Conservation (phyloP, 1,284 basidiomycete species). For the Pascua sp. region DNA sequence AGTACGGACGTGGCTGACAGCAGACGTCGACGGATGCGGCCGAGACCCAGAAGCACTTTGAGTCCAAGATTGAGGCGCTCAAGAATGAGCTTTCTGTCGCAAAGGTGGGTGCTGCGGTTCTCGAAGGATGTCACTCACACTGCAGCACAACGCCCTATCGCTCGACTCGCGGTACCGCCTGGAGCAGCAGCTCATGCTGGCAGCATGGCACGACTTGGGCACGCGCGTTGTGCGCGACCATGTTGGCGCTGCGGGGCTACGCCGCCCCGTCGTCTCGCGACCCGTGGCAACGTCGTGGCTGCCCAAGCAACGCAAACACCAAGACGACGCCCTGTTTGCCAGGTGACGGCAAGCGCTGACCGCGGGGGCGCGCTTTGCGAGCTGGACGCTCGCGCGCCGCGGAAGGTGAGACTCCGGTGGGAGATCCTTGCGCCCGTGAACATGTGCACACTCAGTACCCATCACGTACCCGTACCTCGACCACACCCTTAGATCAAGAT, state of each 20-base stretch:
- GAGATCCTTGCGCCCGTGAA: conserved; percentile 9
- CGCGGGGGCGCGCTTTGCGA: conserved; percentile 13
- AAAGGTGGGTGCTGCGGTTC: conserved; percentile 54
- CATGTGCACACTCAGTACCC: not conserved
- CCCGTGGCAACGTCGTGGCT: conserved; percentile 59
- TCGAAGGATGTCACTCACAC: not conserved
- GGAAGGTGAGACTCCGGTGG: conserved; percentile 6
- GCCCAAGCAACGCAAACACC: conserved; percentile 57
- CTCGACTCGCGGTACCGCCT: conserved; percentile 57
- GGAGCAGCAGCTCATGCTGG: conserved; percentile 76
- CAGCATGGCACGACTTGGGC: conserved; percentile 66
- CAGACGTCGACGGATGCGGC: conserved; percentile 59
- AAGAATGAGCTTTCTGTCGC: conserved; percentile 64
- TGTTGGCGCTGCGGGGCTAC: conserved; percentile 21
- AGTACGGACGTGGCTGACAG: not conserved
- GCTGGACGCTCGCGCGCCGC: conserved; percentile 8
- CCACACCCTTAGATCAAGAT: not conserved
- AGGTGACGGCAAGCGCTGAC: conserved; percentile 15
- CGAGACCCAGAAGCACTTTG: conserved; percentile 66
- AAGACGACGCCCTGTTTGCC: conserved; percentile 30
- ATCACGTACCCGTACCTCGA: not conserved
- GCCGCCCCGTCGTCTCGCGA: conserved; percentile 44
- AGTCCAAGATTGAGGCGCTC: conserved; percentile 66
- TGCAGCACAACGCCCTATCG: conserved; percentile 7
- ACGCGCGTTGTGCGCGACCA: conserved; percentile 60